Percentiles rank a stretch among this genome's conserved stretches.
phyloP scores from a whole-genome alignment of 1,284 basidiomycete species.

The Tremellales sp. region DNA sequence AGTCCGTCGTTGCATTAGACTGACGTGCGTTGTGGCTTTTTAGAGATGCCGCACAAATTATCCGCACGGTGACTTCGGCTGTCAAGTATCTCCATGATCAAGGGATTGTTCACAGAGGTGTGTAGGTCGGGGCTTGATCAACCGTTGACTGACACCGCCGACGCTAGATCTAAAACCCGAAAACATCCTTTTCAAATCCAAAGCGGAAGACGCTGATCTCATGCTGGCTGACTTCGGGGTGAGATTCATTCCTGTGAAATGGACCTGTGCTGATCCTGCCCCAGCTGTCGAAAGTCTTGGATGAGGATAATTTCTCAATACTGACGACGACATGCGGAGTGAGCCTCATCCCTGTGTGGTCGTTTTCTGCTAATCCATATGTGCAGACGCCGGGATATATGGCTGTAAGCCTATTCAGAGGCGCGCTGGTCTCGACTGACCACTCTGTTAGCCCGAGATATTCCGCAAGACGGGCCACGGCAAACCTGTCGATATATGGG shows the following conservation, averaged over 20 bases:
- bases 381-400: constrained; percentile 61
- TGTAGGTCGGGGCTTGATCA: constrained; percentile 16
- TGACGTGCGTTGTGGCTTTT: background rate
- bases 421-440: background rate
- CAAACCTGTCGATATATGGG: constrained; percentile 96
- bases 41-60: constrained; percentile 84
- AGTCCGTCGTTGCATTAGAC: background rate
- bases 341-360: constrained; percentile 63
- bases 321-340: constrained; percentile 90
- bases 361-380: background rate
- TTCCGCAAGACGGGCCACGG: constrained; percentile 94
- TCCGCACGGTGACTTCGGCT: constrained; percentile 79
- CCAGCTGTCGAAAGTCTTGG: constrained; percentile 63
- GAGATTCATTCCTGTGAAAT: constrained; percentile 45
- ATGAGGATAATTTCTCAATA: constrained; percentile 81
- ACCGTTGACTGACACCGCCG: background rate
- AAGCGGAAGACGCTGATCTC: constrained; percentile 86
- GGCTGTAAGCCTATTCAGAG: constrained; percentile 54
- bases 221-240: constrained; percentile 98
- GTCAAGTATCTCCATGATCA: constrained; percentile 89
- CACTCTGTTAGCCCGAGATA: constrained; percentile 66
- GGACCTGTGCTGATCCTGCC: background rate
- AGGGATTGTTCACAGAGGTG: constrained; percentile 93
- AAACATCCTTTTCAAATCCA: constrained; percentile 89
- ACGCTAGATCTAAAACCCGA: constrained; percentile 88